Base-by-base conservation (phyloP, 345 rosid genomes). In the Barbarea vulgaris region DNA sequence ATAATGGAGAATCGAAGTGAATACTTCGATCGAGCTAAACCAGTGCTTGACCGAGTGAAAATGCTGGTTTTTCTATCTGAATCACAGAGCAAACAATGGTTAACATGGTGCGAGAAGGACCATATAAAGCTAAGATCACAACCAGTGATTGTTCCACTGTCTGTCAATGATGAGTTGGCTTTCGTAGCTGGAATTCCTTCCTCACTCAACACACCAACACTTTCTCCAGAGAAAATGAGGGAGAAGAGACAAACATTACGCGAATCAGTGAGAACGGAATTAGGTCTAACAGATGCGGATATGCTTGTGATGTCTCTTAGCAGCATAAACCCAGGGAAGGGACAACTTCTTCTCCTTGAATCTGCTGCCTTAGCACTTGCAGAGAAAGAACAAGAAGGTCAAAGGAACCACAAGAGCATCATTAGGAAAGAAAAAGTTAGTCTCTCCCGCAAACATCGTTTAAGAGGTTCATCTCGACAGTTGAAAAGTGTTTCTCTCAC, bases 1-100 rank as follows among this genome's bases (percentile, higher is more conserved):
- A 89, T 94, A 72, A 91, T 94, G 98, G 97, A 91, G 81, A 94
- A 94, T 75, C 87, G 96, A 73, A 73, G 85, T 71, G 97, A 94
- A 70, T 94, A 91, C 84, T 94, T 94, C 79, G 88, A 91, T 64
- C 89, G 98, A 64, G 77, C 95, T 37, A 91, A 88, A 77, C 80
- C 82, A 54, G 87, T 88, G 15, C 88, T 94, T 65, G 61, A 89
- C 81, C 79, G 88, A 75, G 98, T 94, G 78, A 91, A 91, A 78
- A 82, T 88, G 88, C 76, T 91, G 36, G 39, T 90, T 22, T 94
- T 91, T 79, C 83, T 94, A 72, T 88, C 98, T 21, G 97, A 94
- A 69, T 76, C 80, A 22, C 98, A 94, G 83, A 81, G 88, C 56
- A 86, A 84, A 69, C 94, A 89, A 36, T 91, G 98, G 98, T 82